Percentiles rank a stretch among this genome's conserved stretches.
Conservation (phyloP, 345 rosid species). For the Lepidium africanum region DNA sequence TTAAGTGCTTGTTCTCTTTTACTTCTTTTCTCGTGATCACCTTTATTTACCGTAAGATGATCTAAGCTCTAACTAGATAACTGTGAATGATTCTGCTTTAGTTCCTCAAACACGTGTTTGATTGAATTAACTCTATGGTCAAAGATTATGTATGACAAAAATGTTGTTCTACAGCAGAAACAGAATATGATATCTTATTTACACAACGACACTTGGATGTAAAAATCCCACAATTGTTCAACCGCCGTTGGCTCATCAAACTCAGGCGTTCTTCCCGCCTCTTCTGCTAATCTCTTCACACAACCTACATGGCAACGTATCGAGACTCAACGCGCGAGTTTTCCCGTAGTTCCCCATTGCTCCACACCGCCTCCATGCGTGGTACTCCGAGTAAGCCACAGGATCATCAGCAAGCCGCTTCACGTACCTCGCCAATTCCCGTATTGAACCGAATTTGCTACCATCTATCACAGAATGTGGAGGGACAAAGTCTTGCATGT, state of each 20-base stretch:
- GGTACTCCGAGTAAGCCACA: slow-evolving; percentile 77
- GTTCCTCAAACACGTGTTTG: no score
- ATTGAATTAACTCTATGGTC: no score
- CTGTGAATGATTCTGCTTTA: no score
- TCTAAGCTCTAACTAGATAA: no score
- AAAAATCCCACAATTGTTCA: background rate
- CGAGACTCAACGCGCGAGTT: slow-evolving; percentile 61
- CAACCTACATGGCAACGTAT: slow-evolving; percentile 84
- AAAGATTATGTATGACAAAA: background rate
- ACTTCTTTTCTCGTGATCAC: no score
- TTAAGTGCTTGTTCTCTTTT: no score
- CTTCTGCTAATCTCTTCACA: slow-evolving; percentile 66
- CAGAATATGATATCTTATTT: background rate
- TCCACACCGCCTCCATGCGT: slow-evolving; percentile 96
- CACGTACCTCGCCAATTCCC: slow-evolving; percentile 60
- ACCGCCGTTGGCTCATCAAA: background rate
- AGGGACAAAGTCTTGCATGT: slow-evolving; percentile 76
- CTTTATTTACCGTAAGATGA: no score
- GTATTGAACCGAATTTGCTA: slow-evolving; percentile 54
- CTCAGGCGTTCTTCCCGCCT: slow-evolving; percentile 58
- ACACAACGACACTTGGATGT: background rate
- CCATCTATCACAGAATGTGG: slow-evolving; percentile 84
- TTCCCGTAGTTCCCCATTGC: slow-evolving; percentile 55
- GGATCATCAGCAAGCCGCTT: slow-evolving; percentile 62
- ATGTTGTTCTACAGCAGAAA: background rate